A percentile compares a stretch with the other conserved stretches of the same genome.
Conservation (phyloP, 345 rosid genomes). For the Draba incana region DNA sequence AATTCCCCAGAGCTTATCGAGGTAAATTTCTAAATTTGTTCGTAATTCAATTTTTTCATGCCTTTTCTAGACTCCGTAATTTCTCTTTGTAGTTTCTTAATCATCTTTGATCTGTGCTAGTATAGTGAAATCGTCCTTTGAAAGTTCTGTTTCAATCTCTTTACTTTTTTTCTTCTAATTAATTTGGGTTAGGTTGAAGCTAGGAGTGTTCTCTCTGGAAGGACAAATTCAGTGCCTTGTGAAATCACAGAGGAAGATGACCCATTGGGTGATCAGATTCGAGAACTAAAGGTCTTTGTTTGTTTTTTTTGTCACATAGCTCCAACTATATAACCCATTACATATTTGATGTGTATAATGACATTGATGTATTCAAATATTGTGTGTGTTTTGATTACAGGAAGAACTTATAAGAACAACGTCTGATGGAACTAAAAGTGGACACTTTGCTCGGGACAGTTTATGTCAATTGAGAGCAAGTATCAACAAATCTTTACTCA, state of each 20-base stretch:
- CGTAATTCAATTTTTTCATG: background rate
- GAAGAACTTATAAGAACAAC: conserved; percentile 92
- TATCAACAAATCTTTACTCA: conserved; percentile 79
- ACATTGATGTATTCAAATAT: conserved; percentile 20
- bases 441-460: conserved; percentile 67
- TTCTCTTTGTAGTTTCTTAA: background rate
- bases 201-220: conserved; percentile 52
- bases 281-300: conserved; percentile 63
- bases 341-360: conserved; percentile 15
- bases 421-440: conserved; percentile 57
- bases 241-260: conserved; percentile 87
- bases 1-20: background rate
- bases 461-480: conserved; percentile 80
- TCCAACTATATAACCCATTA: background rate
- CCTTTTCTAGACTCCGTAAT: background rate
- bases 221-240: conserved; percentile 65
- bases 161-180: conserved; percentile 44
- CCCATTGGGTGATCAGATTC: conserved; percentile 89
- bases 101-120: background rate
- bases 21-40: conserved; percentile 24
- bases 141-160: conserved; percentile 40
- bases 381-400: conserved; percentile 47
- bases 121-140: background rate
- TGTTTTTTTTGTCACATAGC: background rate
- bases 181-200: conserved; percentile 62